Evolutionary conservation across 192 early-diverging fungal genomes (phyloP).

Genomic region (Umbelopsis isabellina): DNA sequence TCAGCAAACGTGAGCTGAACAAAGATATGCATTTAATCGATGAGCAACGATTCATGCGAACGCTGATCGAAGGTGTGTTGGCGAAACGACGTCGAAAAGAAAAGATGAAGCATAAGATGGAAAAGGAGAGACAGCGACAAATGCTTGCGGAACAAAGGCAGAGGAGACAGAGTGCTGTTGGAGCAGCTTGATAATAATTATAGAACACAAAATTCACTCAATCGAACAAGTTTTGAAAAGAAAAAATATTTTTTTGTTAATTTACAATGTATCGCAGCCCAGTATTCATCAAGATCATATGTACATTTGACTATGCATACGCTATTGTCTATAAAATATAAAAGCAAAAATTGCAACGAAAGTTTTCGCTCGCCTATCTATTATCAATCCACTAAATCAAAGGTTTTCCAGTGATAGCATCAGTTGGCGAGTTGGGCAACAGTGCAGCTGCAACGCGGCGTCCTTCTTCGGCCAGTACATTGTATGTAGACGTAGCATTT

Average conservation of each 20-base stretch:
- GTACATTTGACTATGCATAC: constrained; percentile 5
- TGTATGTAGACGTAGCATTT: constrained; percentile 59
- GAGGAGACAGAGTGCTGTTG: constrained; percentile 14
- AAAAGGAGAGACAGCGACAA: constrained; percentile 9
- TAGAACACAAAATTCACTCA: neutral
- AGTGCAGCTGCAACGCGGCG: constrained; percentile 58
- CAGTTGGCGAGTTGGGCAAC: constrained; percentile 36
- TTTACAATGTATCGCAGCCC: neutral
- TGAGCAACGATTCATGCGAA: constrained; percentile 34
- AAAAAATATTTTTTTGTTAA: constrained; percentile 8
- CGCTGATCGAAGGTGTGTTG: constrained; percentile 36
- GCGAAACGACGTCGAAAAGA: constrained; percentile 31
- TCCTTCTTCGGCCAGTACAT: constrained; percentile 63
- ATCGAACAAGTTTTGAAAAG: neutral
- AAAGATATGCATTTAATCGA: constrained; percentile 29
- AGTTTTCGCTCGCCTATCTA: neutral
- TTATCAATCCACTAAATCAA: neutral
- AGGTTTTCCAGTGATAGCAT: constrained; percentile 2
- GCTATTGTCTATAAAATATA: no score
- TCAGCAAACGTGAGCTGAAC: constrained; percentile 27
- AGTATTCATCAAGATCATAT: constrained; percentile 15
- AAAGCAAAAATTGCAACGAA: neutral
- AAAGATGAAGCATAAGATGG: constrained; percentile 22
- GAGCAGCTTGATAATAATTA: constrained; percentile 1
- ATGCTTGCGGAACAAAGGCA: neutral